phyloP scores from a whole-genome alignment of 2,329 filamentous ascomycete species.

The Raffaelea ambrosiae region DNA sequence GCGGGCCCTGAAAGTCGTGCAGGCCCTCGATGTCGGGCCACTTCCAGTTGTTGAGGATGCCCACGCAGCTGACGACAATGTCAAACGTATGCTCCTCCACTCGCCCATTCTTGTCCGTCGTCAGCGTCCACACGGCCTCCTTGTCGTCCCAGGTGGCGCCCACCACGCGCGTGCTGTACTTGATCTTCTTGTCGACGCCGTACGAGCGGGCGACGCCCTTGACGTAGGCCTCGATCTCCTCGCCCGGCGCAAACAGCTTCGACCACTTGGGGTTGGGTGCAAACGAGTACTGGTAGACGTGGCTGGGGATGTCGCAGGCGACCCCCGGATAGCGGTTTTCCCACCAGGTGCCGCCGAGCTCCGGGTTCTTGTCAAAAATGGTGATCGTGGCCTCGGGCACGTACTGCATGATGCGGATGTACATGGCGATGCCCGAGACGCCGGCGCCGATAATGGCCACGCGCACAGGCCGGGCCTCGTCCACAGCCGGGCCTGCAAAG shows the following conservation, averaged over 20 bases:
- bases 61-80: conserved; percentile 7
- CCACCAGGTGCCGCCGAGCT: conserved; percentile 4
- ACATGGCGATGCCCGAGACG: conserved; percentile 33
- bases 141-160: conserved; percentile 4
- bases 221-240: conserved; percentile 13
- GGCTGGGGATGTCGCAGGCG: conserved; percentile 13
- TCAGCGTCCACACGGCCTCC: conserved; percentile 15
- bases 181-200: conserved; percentile 3
- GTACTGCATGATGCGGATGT: conserved; percentile 11
- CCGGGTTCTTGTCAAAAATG: conserved; percentile 2
- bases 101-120: conserved; percentile 22
- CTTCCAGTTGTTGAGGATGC: conserved; percentile 1
- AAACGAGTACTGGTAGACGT: conserved; percentile 13
- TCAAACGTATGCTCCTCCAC: conserved; percentile 27
- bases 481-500: not conserved
- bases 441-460: conserved; percentile 32
- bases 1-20: not conserved
- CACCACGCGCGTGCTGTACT: not conserved
- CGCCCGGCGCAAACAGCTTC: conserved; percentile 10
- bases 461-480: not conserved
- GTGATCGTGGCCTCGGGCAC: conserved; percentile 8
- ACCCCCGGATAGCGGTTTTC: conserved; percentile 11
- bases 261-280: conserved; percentile 12
- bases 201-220: conserved; percentile 1
- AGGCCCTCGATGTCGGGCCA: conserved; percentile 5